A percentile compares a stretch with the other conserved stretches of the same genome.
phyloP scores from a whole-genome alignment of 1,284 basidiomycete genomes.

The Rhizoctonia solani region DNA sequence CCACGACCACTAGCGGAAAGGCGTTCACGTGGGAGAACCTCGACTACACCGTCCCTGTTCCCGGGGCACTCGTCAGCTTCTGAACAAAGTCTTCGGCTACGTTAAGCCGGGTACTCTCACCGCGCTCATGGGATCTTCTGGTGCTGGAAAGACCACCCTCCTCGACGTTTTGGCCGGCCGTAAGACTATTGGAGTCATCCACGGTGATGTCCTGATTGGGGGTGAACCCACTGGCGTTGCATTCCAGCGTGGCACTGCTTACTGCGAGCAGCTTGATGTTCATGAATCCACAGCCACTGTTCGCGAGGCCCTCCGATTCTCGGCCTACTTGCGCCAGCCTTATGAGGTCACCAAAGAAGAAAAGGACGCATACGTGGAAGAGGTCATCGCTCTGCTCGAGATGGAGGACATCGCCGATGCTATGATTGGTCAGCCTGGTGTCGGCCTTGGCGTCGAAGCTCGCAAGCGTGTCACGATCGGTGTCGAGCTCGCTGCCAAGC shows the following conservation, averaged over 20 bases:
- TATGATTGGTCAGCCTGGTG: constrained; percentile 50
- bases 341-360: constrained; percentile 52
- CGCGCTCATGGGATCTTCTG: constrained; percentile 59
- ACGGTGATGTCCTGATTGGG: constrained; percentile 53
- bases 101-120: constrained; percentile 58
- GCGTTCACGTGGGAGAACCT: constrained; percentile 52
- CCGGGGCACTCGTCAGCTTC: constrained; percentile 53
- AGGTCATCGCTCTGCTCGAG: constrained; percentile 56
- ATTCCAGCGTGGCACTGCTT: constrained; percentile 57
- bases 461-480: constrained; percentile 62
- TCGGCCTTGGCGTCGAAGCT: constrained; percentile 56
- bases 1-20: constrained; percentile 30
- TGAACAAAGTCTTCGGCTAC: constrained; percentile 58
- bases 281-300: constrained; percentile 60
- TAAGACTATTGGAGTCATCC: constrained; percentile 54
- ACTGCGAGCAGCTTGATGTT: constrained; percentile 53
- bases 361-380: constrained; percentile 57
- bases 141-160: constrained; percentile 57
- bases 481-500: constrained; percentile 62
- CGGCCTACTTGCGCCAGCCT: constrained; percentile 61
- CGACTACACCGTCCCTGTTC: constrained; percentile 54
- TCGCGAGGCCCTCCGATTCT: constrained; percentile 60
- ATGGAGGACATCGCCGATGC: constrained; percentile 54
- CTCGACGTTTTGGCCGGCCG: constrained; percentile 56
- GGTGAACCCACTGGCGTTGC: constrained; percentile 52